Base-by-base conservation (phyloP, 805 yeast genomes). In the Isabelozyma heimii region DNA sequence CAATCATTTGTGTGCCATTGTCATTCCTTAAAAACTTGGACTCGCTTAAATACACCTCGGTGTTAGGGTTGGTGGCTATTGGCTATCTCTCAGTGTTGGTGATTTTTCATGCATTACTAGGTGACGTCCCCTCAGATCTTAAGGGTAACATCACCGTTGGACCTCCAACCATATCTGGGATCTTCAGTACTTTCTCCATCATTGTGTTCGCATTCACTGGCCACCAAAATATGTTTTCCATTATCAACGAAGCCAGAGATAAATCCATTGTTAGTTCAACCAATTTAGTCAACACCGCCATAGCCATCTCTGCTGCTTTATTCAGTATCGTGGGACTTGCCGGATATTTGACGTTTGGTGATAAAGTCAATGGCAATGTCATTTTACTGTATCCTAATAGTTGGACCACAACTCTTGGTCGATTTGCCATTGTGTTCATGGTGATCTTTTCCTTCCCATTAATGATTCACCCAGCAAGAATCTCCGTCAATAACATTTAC, bases 171-270 rank as follows among this genome's bases (percentile, higher is more conserved):
- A 79, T 49, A 48, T 75, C 55, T 52, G 82, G 52, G n/a, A 75
- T 91, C 15, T 77, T 87, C 20, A 62, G 70, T 26, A 83, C 94
- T 9, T 82, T 91, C 63, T 95, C 97, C n/a, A 87, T 91, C 53
- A 84, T 91, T 56, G 92, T 92, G 12, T 91, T 92, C 73, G 97
- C 97, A 0, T 92, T 84, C 67, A 92, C 98, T 0, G 94, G 97
- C 59, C 97, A 92, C 62, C 97, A 92, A 66, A 92, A 92, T 69
- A 89, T 89, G 90, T 90, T 89, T 59, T 83, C 96, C 1, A 81
- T 91, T 47, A 80, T 91, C 47, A 92, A 91, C 59, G 98, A 92
- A 69, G 77, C 91, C 27, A 67, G 65, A 28, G 82, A 82, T 55
- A 78, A 77, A 52, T 70, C 86, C 0, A 68, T 79, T n/a, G 50